Evolutionary conservation across 768 basidiomycete species (phyloP), one percentile per base, ranked within the genome.

Genomic region (Pisolithus sp.): DNA sequence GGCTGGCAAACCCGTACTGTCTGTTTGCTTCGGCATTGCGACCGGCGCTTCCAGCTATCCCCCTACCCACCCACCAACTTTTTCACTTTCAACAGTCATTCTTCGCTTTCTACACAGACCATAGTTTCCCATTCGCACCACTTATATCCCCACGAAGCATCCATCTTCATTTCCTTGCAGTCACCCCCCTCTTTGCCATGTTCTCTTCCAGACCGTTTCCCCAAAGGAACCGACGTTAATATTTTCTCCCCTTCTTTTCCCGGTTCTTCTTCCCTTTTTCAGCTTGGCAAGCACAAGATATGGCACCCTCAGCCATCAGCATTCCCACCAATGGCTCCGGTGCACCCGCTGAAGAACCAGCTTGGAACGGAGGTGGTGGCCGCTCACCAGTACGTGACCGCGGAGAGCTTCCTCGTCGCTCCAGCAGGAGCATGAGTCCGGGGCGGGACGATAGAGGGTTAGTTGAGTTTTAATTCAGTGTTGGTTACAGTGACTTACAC

Each of bases 271-370:
- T 58, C 50, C 60, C 61, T 55, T 62, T 65, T 68, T 66, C 81
- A 88, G 87, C 87, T 63, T 89, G 86, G 87, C 85, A 87, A 72
- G 79, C 83, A 34, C 84, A 86, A 81, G 87, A 89, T 58, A 86
- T 87, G 56, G 86, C 83, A 31, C 83, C 86, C 50, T 72, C 82
- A 8, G 84, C 79, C 44, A 88, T 87, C 57, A 82, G 83, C 68
- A 89, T 89, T 62, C 86, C 86, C 47, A 76, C 79, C 23, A 60
- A 57, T 49, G 77, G 78, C 47, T 63, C 69, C 2, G 67, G 61
- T 47, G 73, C 72, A 51, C 68, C 66, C 48, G 74, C 69, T n/a
- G 83, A 82, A 50, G 82, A 83, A 48, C 76, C 70, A 38, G 71
- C 68, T 49, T 85, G 83, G 82, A 76, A 72, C 54, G 59, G 68